Conservation (phyloP, 495 filamentous ascomycete genomes). For the Penicillium steckii region DNA sequence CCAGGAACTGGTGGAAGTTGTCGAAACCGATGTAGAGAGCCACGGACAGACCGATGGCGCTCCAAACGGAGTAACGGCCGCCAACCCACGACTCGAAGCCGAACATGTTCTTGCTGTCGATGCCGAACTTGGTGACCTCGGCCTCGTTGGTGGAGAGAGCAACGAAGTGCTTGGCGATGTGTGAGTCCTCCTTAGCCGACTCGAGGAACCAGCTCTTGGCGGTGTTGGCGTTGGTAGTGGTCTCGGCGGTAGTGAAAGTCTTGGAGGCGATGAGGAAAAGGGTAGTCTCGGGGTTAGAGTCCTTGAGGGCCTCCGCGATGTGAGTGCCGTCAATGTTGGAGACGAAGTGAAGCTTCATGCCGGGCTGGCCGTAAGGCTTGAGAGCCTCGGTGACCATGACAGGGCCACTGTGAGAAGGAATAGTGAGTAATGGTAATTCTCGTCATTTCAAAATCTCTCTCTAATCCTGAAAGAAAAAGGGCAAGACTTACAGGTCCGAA, state of each 20-base stretch:
- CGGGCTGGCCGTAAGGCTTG: conserved; percentile 84
- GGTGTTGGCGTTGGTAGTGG: conserved; percentile 91
- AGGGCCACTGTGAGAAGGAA: conserved; percentile 64
- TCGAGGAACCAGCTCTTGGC: conserved; percentile 97
- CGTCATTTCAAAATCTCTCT: neutral
- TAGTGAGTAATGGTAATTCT: neutral
- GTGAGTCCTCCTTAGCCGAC: conserved; percentile 66
- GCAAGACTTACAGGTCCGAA: conserved; percentile 80
- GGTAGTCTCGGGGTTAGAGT: conserved; percentile 92
- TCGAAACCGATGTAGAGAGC: conserved; percentile 93
- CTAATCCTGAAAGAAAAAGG: neutral
- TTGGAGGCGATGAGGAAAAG: conserved; percentile 98
- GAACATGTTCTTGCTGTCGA: conserved; percentile 98
- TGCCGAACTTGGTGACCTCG: conserved; percentile 97
- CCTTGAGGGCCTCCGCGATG: conserved; percentile 86
- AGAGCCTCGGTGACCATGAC: conserved; percentile 98
- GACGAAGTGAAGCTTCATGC: conserved; percentile 91
- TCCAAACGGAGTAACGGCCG: conserved; percentile 97
- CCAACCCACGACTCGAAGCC: conserved; percentile 98
- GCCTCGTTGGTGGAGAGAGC: conserved; percentile 93
- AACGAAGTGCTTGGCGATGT: conserved; percentile 97
- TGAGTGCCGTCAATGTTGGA: conserved; percentile 99
- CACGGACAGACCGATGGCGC: conserved; percentile 93
- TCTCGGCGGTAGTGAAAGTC: conserved; percentile 99
- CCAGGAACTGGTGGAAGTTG: conserved; percentile 95